A percentile compares a stretch with the other conserved stretches of the same genome.
Conservation (phyloP, 2,329 filamentous ascomycete species). For the Pestalotiopsis sp. region DNA sequence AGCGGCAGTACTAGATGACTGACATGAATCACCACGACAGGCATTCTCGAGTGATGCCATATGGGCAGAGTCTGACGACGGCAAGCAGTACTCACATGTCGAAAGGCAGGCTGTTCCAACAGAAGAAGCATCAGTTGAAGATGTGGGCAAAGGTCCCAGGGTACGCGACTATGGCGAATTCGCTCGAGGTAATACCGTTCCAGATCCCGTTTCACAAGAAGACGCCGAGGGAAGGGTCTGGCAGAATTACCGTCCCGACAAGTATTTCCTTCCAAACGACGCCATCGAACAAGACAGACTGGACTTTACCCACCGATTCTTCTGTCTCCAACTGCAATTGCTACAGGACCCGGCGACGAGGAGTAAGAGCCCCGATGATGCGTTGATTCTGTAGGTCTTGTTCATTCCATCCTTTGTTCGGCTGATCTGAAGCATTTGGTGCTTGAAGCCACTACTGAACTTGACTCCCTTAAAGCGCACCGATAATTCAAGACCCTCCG, state of each 20-base stretch:
- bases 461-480: neutral
- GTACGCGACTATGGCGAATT: neutral
- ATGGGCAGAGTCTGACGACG: no score
- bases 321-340: neutral
- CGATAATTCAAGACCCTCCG: neutral
- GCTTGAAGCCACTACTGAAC: neutral
- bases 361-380: neutral
- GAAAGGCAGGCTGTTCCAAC: no score
- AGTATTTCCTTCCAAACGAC: conserved; percentile 9
- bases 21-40: no score
- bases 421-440: neutral
- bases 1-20: no score
- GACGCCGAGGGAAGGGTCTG: conserved; percentile 1
- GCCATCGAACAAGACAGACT: neutral
- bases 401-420: no score
- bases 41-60: no score
- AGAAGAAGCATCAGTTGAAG: neutral
- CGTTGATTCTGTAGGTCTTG: neutral
- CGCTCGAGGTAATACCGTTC: neutral
- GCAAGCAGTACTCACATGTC: no score
- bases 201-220: neutral
- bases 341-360: neutral
- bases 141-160: neutral
- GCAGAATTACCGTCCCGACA: conserved; percentile 5
- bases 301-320: neutral